Conservation (phyloP, 1,284 basidiomycete species). For the Tremellales sp. region DNA sequence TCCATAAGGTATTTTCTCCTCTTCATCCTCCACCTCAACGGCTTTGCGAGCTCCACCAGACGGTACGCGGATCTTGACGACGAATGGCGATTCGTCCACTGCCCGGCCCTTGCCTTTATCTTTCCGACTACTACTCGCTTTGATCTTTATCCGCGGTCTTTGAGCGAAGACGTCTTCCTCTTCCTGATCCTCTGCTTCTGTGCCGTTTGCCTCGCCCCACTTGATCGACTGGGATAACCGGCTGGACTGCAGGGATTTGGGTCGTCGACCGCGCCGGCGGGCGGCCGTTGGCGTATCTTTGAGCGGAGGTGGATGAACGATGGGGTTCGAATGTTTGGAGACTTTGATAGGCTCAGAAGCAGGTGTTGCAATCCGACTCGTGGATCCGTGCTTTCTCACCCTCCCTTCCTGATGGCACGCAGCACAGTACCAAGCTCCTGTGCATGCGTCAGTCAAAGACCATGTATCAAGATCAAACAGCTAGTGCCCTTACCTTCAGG, state of each 20-base stretch:
- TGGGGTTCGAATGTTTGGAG: no score
- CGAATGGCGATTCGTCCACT: constrained; percentile 11
- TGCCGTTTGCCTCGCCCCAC: neutral
- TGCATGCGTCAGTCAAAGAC: no score
- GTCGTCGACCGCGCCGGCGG: neutral
- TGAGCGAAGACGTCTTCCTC: constrained; percentile 9
- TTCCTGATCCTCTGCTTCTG: constrained; percentile 1
- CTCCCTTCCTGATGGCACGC: no score
- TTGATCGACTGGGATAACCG: neutral
- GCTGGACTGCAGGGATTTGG: neutral
- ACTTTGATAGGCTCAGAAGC: no score
- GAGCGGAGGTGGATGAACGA: no score
- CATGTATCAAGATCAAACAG: no score
- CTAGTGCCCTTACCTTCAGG: constrained; percentile 19
- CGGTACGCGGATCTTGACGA: constrained; percentile 32
- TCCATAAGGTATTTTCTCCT: constrained; percentile 62
- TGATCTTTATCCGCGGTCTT: constrained; percentile 19
- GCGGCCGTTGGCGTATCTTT: neutral
- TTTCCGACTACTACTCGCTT: no score
- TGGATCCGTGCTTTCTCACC: no score
- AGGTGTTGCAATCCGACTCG: no score
- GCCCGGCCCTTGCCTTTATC: constrained; percentile 7
- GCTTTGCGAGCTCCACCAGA: constrained; percentile 24
- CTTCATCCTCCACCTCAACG: constrained; percentile 38
- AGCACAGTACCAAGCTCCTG: no score